Evolutionary conservation across 768 basidiomycete genomes (phyloP).

Genomic region (Rhizopogon sp.): DNA sequence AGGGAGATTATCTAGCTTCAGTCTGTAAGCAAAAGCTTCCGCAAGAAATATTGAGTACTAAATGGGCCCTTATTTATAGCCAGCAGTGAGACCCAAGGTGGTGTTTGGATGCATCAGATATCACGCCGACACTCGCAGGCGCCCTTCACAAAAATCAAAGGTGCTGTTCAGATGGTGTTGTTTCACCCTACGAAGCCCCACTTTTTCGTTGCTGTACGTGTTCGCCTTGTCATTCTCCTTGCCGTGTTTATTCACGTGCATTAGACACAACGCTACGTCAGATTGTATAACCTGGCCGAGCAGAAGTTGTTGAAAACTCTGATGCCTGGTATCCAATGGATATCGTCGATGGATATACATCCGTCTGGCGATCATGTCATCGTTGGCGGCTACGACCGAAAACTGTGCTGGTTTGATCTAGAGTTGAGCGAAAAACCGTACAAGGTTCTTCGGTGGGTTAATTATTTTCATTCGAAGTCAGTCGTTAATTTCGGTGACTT

Average conservation of each 20-base stretch:
- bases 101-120: slow-evolving; percentile 95
- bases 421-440: slow-evolving; percentile 96
- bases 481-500: slow-evolving; percentile 7
- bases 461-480: slow-evolving; percentile 1
- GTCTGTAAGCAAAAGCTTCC: slow-evolving; percentile 66
- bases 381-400: slow-evolving; percentile 96
- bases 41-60: background rate
- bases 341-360: slow-evolving; percentile 95
- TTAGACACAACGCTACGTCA: slow-evolving; percentile 94
- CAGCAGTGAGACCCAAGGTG: slow-evolving; percentile 64
- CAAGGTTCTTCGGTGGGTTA: slow-evolving; percentile 78
- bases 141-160: slow-evolving; percentile 95
- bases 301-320: slow-evolving; percentile 94
- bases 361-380: slow-evolving; percentile 95
- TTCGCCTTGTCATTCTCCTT: slow-evolving; percentile 6
- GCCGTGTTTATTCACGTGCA: slow-evolving; percentile 7
- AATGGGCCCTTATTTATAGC: slow-evolving; percentile 33
- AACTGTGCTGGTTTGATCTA: slow-evolving; percentile 98
- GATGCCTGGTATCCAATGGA: slow-evolving; percentile 94
- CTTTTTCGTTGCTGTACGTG: slow-evolving; percentile 93
- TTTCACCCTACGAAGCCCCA: slow-evolving; percentile 95
- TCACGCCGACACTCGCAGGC: slow-evolving; percentile 94
- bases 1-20: slow-evolving; percentile 93
- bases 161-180: slow-evolving; percentile 81
- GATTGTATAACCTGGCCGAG: slow-evolving; percentile 90